Percentiles rank a stretch among this genome's conserved stretches.
Evolutionary conservation across 805 yeast species (phyloP).

Genomic region (Alloascoidea africana): DNA sequence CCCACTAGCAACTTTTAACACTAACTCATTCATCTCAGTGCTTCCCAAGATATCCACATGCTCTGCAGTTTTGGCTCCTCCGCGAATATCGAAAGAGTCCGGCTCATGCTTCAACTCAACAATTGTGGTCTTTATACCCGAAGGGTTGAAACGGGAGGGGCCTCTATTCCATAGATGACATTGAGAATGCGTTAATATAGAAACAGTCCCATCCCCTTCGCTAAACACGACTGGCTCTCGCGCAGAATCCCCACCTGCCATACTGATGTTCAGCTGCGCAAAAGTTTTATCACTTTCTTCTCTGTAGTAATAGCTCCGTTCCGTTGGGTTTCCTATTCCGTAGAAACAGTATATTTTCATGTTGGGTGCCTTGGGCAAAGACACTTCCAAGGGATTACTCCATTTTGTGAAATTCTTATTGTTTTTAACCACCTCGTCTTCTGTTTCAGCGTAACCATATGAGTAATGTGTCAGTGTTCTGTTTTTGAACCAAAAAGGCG

Average conservation of each 20-base stretch:
- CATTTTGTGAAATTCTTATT: slow-evolving; percentile 67
- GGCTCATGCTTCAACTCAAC: slow-evolving; percentile 94
- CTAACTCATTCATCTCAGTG: slow-evolving; percentile 78
- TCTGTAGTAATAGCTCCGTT: slow-evolving; percentile 77
- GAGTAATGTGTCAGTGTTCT: slow-evolving; percentile 63
- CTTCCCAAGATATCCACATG: slow-evolving; percentile 95
- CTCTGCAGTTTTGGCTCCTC: slow-evolving; percentile 95
- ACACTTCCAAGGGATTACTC: slow-evolving; percentile 90
- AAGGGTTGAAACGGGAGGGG: slow-evolving; percentile 64
- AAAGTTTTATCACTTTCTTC: slow-evolving; percentile 42
- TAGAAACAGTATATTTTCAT: slow-evolving; percentile 81
- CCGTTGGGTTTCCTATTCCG: slow-evolving; percentile 94
- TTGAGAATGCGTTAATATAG: slow-evolving; percentile 73
- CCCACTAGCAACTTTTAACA: slow-evolving; percentile 74
- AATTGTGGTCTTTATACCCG: slow-evolving; percentile 49
- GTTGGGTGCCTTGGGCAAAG: slow-evolving; percentile 88
- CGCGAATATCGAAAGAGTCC: slow-evolving; percentile 83
- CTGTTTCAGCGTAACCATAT: slow-evolving; percentile 52
- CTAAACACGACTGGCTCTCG: slow-evolving; percentile 63
- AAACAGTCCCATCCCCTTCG: slow-evolving; percentile 95
- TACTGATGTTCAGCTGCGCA: slow-evolving; percentile 49
- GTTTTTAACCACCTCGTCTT: slow-evolving; percentile 44
- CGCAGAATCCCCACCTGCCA: slow-evolving; percentile 46
- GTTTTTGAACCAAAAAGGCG: slow-evolving; percentile 66
- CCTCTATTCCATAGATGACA: slow-evolving; percentile 82